A percentile compares a stretch with the other conserved stretches of the same genome.
phyloP scores from a whole-genome alignment of 257 asterid species.

The Paulownia fortunei region DNA sequence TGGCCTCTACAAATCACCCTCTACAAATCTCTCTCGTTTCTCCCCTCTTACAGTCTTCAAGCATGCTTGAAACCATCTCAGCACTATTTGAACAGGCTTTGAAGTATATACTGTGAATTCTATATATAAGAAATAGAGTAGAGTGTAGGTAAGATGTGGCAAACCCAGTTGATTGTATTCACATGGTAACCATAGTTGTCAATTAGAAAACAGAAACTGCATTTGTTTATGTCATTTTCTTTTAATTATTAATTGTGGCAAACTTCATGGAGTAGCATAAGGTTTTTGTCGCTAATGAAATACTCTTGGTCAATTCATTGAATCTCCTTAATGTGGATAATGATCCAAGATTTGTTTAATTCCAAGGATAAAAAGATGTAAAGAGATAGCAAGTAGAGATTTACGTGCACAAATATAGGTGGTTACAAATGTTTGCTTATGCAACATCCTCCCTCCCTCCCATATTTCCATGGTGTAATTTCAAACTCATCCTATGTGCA shows the following conservation, averaged over 20 bases:
- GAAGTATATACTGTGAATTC: no score
- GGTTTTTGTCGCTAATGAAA: no score
- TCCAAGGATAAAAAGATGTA: neutral
- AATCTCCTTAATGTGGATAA: neutral
- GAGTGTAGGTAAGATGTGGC: neutral
- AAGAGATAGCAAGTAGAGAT: neutral
- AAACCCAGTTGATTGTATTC: neutral
- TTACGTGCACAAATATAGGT: neutral
- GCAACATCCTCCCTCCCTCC: no score
- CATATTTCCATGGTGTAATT: no score
- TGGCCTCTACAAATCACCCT: neutral
- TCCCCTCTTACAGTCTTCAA: neutral
- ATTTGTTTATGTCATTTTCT: neutral
- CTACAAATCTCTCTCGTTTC: neutral
- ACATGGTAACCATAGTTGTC: neutral
- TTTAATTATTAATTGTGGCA: neutral
- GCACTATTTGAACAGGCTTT: no score
- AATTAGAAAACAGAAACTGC: neutral
- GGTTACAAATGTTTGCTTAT: no score
- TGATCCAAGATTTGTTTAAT: neutral
- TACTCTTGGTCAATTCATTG: no score
- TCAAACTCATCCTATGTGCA: no score
- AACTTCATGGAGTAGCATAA: no score
- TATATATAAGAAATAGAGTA: neutral
- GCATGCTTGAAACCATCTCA: neutral